Base-by-base conservation (phyloP, 2,329 filamentous ascomycete genomes). In the Anthostomella pinea region DNA sequence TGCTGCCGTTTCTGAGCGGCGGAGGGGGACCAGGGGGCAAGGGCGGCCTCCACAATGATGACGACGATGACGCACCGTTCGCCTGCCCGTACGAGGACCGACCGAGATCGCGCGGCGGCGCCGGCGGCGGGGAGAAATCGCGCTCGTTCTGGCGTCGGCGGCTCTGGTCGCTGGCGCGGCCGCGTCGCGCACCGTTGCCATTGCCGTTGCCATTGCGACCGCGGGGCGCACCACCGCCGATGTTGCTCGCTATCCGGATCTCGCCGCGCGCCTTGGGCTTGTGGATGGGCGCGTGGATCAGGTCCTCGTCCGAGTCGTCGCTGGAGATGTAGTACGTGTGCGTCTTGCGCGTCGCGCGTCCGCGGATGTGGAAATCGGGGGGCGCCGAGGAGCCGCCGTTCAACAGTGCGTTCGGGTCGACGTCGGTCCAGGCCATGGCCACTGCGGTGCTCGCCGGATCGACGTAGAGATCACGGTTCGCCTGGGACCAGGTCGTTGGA, bases 401-500 rank as follows among this genome's bases (percentile, higher is more conserved):
- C n/a, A 18, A 6, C 21, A 25, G 8, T 33, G 37, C 30, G 21
- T 33, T 21, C 4, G 16, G 11, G 30, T 47, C 42, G 15, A 53
- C 23, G 6, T 35, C 43, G 9, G 40, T 35, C 53, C 56, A 52
- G 32, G 55, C 52, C 31, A 76, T 65, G 25, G 68, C 61, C 6
- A 57, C 41, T 17, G 63, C 49, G 3, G 56, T 50, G 36, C 68
- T 73, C 7, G 62, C 48, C 5, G 64, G 53, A 50, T 80, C 72
- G 17, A 77, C 32, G 48, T 77, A 81, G 22, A 62, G 61, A 34
- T 67, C 58, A 11, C 66, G 62, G 46, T 75, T 78, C 28, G 58
- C 54, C 35, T 66, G 52, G 19, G 72, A 73, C 76, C 77, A 82
- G 1, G 73, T 77, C 30, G 68, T 63, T 41, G 63, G 68, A 11